Conservation (phyloP, 2,329 filamentous ascomycete species). For the Phaeosphaeriaceae sp. region DNA sequence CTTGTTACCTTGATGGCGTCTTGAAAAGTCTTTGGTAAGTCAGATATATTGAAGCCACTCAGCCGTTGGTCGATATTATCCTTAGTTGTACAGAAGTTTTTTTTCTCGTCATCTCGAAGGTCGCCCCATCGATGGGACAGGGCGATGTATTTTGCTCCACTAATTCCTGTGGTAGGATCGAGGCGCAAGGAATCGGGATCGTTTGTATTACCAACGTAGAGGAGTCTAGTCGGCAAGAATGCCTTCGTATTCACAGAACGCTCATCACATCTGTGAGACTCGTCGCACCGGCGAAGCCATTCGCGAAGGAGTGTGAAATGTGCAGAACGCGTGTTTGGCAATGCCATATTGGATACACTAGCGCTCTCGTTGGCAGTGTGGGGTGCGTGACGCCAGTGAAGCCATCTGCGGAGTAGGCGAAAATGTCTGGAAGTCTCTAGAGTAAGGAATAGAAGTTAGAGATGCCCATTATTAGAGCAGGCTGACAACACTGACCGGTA, state of each 20-base stretch:
- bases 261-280: constrained; percentile 8
- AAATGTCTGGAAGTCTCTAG: too few species aligned
- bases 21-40: too few species aligned
- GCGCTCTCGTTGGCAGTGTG: too few species aligned
- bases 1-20: constrained; percentile 6
- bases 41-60: constrained; percentile 14
- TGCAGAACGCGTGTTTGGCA: constrained; percentile 12
- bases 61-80: constrained; percentile 10
- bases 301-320: too few species aligned
- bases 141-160: constrained; percentile 13
- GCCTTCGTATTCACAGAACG: constrained; percentile 3
- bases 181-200: constrained; percentile 14
- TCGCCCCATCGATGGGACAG: constrained; percentile 27
- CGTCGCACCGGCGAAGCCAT: constrained; percentile 15
- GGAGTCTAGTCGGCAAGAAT: constrained; percentile 15
- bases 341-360: constrained; percentile 4
- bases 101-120: constrained; percentile 2
- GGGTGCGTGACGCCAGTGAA: too few species aligned
- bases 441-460: too few species aligned
- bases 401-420: too few species aligned
- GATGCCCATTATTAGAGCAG: too few species aligned
- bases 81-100: constrained; percentile 19
- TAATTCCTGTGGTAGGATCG: constrained; percentile 5
- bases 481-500: too few species aligned
- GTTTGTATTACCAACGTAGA: constrained; percentile 14